Percentiles rank a stretch among this genome's conserved stretches.
These are phyloP conservation scores for Willaertia magna DNA, from an alignment of 208 protist genomes.

Conservation along the genomic window DNA sequence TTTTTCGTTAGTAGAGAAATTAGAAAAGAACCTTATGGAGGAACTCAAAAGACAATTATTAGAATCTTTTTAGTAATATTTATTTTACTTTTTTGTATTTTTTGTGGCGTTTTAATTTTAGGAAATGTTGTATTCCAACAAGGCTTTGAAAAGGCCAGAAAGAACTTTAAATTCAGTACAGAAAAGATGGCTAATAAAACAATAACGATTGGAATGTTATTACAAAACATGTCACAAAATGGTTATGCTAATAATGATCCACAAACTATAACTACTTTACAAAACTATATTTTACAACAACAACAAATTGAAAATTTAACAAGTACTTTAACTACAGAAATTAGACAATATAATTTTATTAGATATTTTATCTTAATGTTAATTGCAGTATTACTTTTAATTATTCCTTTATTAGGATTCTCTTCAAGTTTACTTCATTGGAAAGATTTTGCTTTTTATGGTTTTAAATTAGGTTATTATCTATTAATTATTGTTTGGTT, in stretches of 20 bases:
- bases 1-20: not conserved
- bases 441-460: not conserved
- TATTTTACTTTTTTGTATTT: not conserved
- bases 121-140: not conserved
- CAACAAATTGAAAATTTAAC: not conserved
- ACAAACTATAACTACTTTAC: not conserved
- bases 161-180: not conserved
- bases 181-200: not conserved
- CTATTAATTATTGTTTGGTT: not conserved
- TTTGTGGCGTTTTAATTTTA: not conserved
- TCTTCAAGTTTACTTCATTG: not conserved
- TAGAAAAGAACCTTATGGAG: not conserved
- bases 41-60: not conserved
- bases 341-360: not conserved
- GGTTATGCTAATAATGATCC: not conserved
- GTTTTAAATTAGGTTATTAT: not conserved
- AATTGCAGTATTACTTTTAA: not conserved
- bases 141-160: not conserved
- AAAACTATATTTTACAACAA: not conserved
- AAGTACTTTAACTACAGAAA: not conserved
- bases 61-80: not conserved
- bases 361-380: not conserved
- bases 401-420: not conserved
- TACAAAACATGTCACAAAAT: not conserved
- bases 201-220: not conserved